These are phyloP conservation scores for Trichoderma guizhouense DNA, from an alignment of 2,329 filamentous ascomycete species.

Conservation along the genomic window DNA sequence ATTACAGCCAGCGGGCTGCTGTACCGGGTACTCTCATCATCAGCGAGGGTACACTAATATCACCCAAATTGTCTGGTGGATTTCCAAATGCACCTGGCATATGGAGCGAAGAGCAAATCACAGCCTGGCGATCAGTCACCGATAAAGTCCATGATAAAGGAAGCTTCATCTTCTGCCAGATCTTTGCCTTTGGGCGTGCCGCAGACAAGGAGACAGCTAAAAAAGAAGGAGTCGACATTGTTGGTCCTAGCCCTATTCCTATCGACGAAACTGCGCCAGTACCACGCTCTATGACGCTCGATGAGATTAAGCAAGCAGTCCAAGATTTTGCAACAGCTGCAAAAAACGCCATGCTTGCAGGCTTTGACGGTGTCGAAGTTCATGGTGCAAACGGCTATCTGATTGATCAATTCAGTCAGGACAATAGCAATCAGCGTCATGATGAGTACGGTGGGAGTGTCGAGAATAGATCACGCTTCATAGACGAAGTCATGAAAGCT, in stretches of 20 bases:
- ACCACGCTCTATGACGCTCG: constrained; percentile 36
- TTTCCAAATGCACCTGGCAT: constrained; percentile 51
- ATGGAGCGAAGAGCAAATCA: constrained; percentile 52
- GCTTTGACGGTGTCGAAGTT: constrained; percentile 68
- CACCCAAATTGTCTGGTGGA: constrained; percentile 25
- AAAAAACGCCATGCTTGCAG: constrained; percentile 57
- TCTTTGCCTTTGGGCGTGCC: constrained; percentile 62
- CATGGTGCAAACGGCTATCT: constrained; percentile 59
- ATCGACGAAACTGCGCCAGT: not conserved
- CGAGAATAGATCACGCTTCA: constrained; percentile 50
- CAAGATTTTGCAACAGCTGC: constrained; percentile 54
- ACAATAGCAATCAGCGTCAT: constrained; percentile 48
- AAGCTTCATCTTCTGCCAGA: constrained; percentile 59
- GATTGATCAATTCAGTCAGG: constrained; percentile 58
- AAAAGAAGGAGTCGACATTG: constrained; percentile 20
- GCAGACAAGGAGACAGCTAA: constrained; percentile 32
- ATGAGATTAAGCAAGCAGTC: constrained; percentile 64
- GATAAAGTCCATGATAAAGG: constrained; percentile 63
- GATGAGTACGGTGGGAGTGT: constrained; percentile 54
- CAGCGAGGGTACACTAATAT: constrained; percentile 46
- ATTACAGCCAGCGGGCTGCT: constrained; percentile 45
- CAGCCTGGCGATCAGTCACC: constrained; percentile 59
- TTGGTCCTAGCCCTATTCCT: not conserved
- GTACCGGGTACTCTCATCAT: constrained; percentile 43
- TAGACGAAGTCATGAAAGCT: constrained; percentile 46